phyloP scores from a whole-genome alignment of 2,329 filamentous ascomycete species.

The Xylariaceae sp. region DNA sequence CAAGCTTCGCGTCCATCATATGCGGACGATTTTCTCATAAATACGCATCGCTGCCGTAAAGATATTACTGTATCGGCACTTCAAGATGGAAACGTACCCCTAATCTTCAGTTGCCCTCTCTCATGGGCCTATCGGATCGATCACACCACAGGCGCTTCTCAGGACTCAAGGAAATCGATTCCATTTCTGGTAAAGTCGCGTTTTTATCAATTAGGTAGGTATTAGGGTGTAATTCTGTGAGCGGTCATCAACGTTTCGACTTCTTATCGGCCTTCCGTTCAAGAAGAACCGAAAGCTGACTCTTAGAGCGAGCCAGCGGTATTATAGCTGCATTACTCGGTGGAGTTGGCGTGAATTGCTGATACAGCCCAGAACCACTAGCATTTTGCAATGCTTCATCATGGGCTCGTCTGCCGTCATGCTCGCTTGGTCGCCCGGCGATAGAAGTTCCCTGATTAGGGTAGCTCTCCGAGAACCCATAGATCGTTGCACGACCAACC shows the following conservation, averaged over 20 bases:
- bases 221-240: neutral
- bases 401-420: constrained; percentile 4
- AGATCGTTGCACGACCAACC: constrained; percentile 41
- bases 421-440: neutral
- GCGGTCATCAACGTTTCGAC: constrained; percentile 22
- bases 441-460: neutral
- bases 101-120: constrained; percentile 14
- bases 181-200: neutral
- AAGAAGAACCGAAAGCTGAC: constrained; percentile 53
- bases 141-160: neutral
- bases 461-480: constrained; percentile 35
- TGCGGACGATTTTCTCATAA: no score
- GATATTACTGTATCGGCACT: neutral
- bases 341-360: constrained; percentile 44
- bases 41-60: neutral
- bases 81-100: constrained; percentile 3
- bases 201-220: neutral
- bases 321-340: constrained; percentile 42
- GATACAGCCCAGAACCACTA: constrained; percentile 33
- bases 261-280: constrained; percentile 38
- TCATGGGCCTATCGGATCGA: constrained; percentile 8
- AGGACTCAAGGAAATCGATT: constrained; percentile 1
- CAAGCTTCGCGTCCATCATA: no score
- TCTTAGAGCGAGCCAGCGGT: constrained; percentile 54
- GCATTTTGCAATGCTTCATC: constrained; percentile 19